Base-by-base conservation (phyloP, 805 yeast species). In the Ogataea minuta region DNA sequence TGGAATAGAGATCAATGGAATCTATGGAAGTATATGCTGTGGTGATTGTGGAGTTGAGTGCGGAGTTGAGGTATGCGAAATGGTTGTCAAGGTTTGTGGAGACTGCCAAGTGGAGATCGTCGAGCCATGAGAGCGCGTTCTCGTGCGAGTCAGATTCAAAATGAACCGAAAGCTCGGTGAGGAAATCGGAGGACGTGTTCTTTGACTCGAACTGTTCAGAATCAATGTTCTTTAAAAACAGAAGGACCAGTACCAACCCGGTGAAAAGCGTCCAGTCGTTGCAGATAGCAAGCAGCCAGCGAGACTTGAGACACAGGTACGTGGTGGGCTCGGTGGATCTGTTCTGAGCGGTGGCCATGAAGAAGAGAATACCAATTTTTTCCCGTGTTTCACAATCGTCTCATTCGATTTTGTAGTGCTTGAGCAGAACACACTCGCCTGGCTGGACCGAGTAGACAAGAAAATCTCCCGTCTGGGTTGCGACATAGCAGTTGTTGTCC, bases 361-460 rank as follows among this genome's bases (percentile, higher is more conserved):
- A 39, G 17, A 28, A 34, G 21, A 26, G 26, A 25, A 27, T 26
- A 19, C 21, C 21, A 19, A 19, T 8, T 19, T 19, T 19, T 27
- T 20, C 5, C 3, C 13, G 9, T 31, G 41, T 37, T 37, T 37
- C 41, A 37, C 4, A 12, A 13, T 11, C 26, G 41, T 37, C 32
- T 37, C 36, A 37, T 23, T 36, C 38, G 13, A 46, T 36, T 30
- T 36, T 41, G 28, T 50, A 50, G 38, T 52, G 48, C 36, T 48
- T 48, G 39, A 85, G 66, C 45, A 88, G 66, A 27, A 83, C 76
- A 63, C 98, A 91, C 56, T 90, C 96, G 3, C 96, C 96, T 2
- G 54, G 50, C 5, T 38, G 36, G 31, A 91, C 65, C 2, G 82
- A 82, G 60, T 87, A 91, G 35, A 84, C 85, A 53, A 82, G 84